These are phyloP conservation scores for Aspergillus brunneoviolaceus DNA, from an alignment of 2,329 filamentous ascomycete genomes.

Conservation along the genomic window DNA sequence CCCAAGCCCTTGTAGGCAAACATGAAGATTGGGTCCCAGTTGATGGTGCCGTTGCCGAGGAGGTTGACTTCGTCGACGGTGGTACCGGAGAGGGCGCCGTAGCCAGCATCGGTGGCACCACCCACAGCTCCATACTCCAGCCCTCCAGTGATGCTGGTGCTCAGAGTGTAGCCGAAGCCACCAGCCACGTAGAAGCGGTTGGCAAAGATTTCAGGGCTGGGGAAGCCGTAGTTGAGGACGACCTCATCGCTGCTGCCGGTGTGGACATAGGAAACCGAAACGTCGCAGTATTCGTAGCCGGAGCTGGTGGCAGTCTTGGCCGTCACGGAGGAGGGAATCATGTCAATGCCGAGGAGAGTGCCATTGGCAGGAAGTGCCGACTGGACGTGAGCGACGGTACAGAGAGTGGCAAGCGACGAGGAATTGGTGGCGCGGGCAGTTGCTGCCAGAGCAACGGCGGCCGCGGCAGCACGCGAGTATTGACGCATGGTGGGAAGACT, in stretches of 20 bases:
- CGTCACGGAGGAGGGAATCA: constrained; percentile 44
- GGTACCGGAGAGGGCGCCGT: constrained; percentile 39
- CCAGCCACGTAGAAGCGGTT: constrained; percentile 48
- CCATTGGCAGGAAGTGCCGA: constrained; percentile 45
- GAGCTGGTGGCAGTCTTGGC: constrained; percentile 41
- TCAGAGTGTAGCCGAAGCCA: constrained; percentile 45
- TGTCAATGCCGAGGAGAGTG: constrained; percentile 40
- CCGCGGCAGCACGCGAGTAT: constrained; percentile 4
- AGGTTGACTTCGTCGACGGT: constrained; percentile 41
- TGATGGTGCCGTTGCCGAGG: constrained; percentile 47
- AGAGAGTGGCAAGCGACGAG: constrained; percentile 37
- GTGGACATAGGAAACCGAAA: constrained; percentile 45
- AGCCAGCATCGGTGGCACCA: constrained; percentile 47
- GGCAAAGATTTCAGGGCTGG: constrained; percentile 36
- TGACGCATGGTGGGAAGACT: background rate
- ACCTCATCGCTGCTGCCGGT: constrained; percentile 41
- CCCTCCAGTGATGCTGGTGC: constrained; percentile 37
- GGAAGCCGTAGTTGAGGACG: constrained; percentile 39
- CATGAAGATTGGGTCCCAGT: constrained; percentile 33
- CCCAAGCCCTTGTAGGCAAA: constrained; percentile 50
- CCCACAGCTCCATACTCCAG: constrained; percentile 45
- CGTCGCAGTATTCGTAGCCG: constrained; percentile 38
- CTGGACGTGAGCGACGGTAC: constrained; percentile 44
- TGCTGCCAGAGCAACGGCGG: constrained; percentile 4
- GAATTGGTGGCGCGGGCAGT: background rate